Evolutionary conservation across 495 filamentous ascomycete genomes (phyloP), one percentile per base, ranked within the genome.

Genomic region (Lepraria neglecta): DNA sequence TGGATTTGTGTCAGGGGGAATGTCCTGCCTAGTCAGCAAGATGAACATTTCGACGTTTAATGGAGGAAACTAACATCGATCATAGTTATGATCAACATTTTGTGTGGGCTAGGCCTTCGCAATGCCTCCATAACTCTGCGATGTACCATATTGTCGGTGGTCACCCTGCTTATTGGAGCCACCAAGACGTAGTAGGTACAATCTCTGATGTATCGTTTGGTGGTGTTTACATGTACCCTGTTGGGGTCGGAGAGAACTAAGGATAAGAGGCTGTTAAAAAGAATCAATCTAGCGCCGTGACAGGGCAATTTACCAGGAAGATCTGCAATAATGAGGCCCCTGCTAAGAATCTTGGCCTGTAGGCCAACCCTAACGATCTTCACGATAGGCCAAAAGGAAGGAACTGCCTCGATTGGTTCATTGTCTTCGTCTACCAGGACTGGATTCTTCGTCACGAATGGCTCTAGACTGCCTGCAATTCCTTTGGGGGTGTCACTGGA

Each of bases 321-420:
- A 31, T 55, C 59, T n/a, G 59, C 50, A 33, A 61, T 54, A 4
- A 61, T 14, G 17, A 61, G 21, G 11, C 50, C 48, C 10, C 19
- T 47, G 11, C 48, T 54, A 10, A 61, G 40, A 33, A 61, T 31
- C 0, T 15, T 4, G 17, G 59, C 45, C 2, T 21, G 40, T 35
- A 60, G 15, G 3, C n/a, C 10, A 1, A 61, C 48, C 40, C 48
- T 55, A 28, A 60, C 38, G 14, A 15, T 31, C 27, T 35, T 10
- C 31, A 61, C 27, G 3, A 61, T 9, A 9, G 48, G 59, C 59
- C 48, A 61, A 3, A 61, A 19, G 12, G 38, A 54, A 51, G 57
- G 57, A 24, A 6, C n/a, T 14, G 53, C 38, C 35, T 42, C 21
- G 7, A 45, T 6, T 4, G 4, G 19, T 14, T 52, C 27, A 40